Base-by-base conservation (phyloP, 2,329 filamentous ascomycete genomes). In the Zymoseptoria pseudotritici region DNA sequence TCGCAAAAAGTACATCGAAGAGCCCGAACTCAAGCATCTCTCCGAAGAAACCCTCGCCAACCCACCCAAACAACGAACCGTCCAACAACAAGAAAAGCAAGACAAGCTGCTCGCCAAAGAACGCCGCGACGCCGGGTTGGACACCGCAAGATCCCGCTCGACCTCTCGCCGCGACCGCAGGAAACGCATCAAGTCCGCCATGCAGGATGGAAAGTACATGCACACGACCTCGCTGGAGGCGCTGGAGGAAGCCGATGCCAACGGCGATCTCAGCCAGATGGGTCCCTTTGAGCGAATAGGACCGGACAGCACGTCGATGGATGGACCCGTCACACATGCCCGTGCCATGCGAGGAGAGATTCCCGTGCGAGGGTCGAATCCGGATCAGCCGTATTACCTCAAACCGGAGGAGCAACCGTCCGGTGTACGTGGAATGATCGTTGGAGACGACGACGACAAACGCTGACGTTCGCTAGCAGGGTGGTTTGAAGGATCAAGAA, bases 201-300 rank as follows among this genome's bases (percentile, higher is more conserved):
- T 75, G 50, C 70, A 75, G 50, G 76, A 79, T 22, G 78, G 78
- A 66, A 80, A 80, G 69, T 78, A 79, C 75, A 80, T 81, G 79
- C 76, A 78, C 70, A 81, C 79, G 8, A 72, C 73, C 8, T 75
- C 75, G 6, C 72, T 81, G 2, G 77, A 80, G 61, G 79, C 77
- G 4, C 73, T 81, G 58, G 79, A 81, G 63, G 79, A 80, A 69
- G 80, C 79, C 57, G 79, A 80, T 65, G 79, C 77, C 60, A 81
- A 79, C 60, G 74, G 74, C 55, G 79, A 80, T 61, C 67, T 79
- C 55, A 69, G 75, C 50, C 72, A 75, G 61, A 79, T 80, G 76
- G 75, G 78, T 60, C 77, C 79, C 29, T 83, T 83, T 63, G 80
- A 83, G 69, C 78, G 78, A 53, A 83, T 83, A 63, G 81, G 81